A percentile compares a stretch with the other conserved stretches of the same genome.
Conservation (phyloP, 192 early-diverging fungal genomes). For the Coemansia reversa region DNA sequence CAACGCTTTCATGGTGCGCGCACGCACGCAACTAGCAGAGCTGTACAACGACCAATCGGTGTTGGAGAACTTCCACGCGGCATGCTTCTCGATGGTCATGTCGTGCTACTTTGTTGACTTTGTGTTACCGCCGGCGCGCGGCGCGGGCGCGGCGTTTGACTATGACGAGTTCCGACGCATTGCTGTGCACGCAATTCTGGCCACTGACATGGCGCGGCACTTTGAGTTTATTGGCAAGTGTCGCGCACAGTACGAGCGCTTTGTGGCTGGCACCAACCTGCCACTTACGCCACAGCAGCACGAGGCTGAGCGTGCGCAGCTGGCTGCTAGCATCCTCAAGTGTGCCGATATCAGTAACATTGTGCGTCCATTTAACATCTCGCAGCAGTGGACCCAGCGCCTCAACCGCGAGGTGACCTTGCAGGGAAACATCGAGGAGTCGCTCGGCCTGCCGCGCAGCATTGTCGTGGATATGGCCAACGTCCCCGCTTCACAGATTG, state of each 20-base stretch:
- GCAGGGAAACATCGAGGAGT: slow-evolving; percentile 73
- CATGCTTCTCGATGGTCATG: slow-evolving; percentile 66
- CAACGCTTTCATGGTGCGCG: slow-evolving; percentile 87
- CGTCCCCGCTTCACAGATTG: slow-evolving; percentile 48
- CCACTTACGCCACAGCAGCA: slow-evolving; percentile 53
- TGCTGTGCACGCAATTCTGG: slow-evolving; percentile 69
- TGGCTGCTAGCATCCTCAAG: slow-evolving; percentile 74
- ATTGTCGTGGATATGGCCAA: slow-evolving; percentile 42
- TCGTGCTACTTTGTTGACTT: slow-evolving; percentile 53
- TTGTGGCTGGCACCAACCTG: slow-evolving; percentile 48
- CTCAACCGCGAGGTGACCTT: slow-evolving; percentile 68
- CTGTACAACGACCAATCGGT: slow-evolving; percentile 93
- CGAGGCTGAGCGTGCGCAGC: slow-evolving; percentile 59
- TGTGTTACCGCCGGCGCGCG: slow-evolving; percentile 18
- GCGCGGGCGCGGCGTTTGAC: slow-evolving; percentile 33
- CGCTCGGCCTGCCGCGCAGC: slow-evolving; percentile 60
- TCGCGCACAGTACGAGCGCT: slow-evolving; percentile 60
- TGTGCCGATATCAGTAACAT: slow-evolving; percentile 82
- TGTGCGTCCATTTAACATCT: slow-evolving; percentile 68
- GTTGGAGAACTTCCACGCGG: slow-evolving; percentile 90
- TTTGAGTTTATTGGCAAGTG: slow-evolving; percentile 75
- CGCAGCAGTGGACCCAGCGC: slow-evolving; percentile 66
- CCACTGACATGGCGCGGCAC: slow-evolving; percentile 81
- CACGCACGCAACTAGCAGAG: slow-evolving; percentile 77
- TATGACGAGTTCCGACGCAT: slow-evolving; percentile 71